Evolutionary conservation across 1,284 basidiomycete genomes (phyloP).

Genomic region (Sparassis latifolia): DNA sequence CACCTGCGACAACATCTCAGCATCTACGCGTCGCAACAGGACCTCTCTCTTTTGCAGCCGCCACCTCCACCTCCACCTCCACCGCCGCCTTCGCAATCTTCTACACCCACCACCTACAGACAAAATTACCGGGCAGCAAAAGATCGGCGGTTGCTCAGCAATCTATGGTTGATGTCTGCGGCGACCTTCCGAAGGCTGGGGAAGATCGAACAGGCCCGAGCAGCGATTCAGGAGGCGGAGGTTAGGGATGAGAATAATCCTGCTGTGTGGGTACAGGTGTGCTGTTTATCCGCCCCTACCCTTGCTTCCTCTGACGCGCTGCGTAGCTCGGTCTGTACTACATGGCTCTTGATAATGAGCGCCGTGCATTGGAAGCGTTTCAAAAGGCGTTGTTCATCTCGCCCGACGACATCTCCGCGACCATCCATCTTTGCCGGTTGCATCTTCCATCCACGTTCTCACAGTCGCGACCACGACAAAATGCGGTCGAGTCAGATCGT

Average conservation of each 20-base stretch:
- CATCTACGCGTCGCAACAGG: constrained; percentile 31
- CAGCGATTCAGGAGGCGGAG: constrained; percentile 94
- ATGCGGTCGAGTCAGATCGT: constrained; percentile 20
- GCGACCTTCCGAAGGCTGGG: constrained; percentile 89
- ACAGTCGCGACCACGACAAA: background rate
- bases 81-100: constrained; percentile 29
- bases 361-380: constrained; percentile 67
- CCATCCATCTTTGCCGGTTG: constrained; percentile 69
- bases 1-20: constrained; percentile 67
- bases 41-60: constrained; percentile 24
- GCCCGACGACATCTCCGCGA: constrained; percentile 71
- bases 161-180: constrained; percentile 91
- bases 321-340: constrained; percentile 74
- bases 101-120: constrained; percentile 33
- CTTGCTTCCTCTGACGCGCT: constrained; percentile 4
- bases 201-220: constrained; percentile 85
- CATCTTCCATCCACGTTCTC: constrained; percentile 44
- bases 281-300: constrained; percentile 13
- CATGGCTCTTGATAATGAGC: constrained; percentile 46
- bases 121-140: constrained; percentile 43
- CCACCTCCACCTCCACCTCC: constrained; percentile 33
- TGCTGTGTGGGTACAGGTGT: constrained; percentile 90
- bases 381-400: constrained; percentile 79
- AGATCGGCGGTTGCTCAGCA: constrained; percentile 72
- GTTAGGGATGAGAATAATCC: constrained; percentile 81